Evolutionary conservation across 176 grass and related monocot genomes (phyloP).

Genomic region (Oryza coarctata): DNA sequence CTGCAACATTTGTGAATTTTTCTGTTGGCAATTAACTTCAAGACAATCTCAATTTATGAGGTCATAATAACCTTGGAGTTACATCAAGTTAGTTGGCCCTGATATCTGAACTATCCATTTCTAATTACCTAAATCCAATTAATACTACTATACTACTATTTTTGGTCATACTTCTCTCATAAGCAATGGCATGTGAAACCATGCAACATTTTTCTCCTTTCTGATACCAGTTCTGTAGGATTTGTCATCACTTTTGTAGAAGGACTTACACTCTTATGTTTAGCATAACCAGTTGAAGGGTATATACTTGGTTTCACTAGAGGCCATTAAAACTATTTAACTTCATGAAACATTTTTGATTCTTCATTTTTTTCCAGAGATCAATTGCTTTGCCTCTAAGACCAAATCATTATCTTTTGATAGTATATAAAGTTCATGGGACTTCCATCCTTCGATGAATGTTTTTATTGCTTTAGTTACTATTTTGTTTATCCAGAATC

Average conservation of each 20-base stretch:
- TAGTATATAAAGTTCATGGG: background rate
- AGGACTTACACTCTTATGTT: background rate
- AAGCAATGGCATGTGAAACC: background rate
- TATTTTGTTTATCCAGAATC: conserved; percentile 30
- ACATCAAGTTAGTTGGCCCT: background rate
- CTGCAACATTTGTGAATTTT: background rate
- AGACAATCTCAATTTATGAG: conserved; percentile 6
- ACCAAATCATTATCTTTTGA: background rate
- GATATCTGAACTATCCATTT: conserved; percentile 10
- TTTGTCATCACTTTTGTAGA: background rate
- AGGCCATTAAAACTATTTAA: background rate
- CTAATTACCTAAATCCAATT: background rate
- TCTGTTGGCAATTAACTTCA: background rate
- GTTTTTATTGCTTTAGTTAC: background rate
- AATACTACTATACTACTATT: background rate
- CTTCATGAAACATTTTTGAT: background rate
- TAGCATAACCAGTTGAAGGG: background rate
- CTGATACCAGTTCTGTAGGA: background rate
- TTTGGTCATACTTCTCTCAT: background rate
- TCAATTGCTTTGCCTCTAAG: conserved; percentile 20
- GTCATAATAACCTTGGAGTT: background rate
- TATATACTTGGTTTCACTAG: background rate
- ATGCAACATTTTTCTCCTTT: background rate
- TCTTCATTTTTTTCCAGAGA: conserved; percentile 25
- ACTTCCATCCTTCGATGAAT: background rate